Evolutionary conservation across 495 filamentous ascomycete genomes (phyloP).

Genomic region (Chlorociboria aeruginascens): DNA sequence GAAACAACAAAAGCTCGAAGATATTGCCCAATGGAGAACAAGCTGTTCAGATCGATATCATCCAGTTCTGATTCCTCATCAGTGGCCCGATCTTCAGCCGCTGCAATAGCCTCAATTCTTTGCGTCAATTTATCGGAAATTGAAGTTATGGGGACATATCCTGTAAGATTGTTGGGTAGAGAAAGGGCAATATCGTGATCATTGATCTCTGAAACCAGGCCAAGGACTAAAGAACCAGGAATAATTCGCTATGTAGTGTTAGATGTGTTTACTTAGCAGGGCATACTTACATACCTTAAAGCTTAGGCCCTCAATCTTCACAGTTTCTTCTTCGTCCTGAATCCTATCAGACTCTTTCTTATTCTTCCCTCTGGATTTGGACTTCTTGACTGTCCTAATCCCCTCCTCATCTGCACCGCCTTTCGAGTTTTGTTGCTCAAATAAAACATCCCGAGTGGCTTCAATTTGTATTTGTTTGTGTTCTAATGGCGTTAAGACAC

Average conservation of each 20-base stretch:
- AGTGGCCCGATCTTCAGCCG: constrained; percentile 32
- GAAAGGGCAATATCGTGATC: constrained; percentile 64
- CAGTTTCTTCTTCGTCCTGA: constrained; percentile 39
- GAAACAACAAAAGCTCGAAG: constrained; percentile 75
- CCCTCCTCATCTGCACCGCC: constrained; percentile 28
- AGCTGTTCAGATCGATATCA: constrained; percentile 44
- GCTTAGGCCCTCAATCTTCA: constrained; percentile 76
- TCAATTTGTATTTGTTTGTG: constrained; percentile 94
- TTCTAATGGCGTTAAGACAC: constrained; percentile 83
- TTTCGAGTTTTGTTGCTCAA: constrained; percentile 59
- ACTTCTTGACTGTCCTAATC: constrained; percentile 36
- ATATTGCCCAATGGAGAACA: constrained; percentile 82
- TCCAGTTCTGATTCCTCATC: constrained; percentile 38
- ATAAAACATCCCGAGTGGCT: constrained; percentile 83
- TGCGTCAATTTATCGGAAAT: constrained; percentile 65
- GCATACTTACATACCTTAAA: constrained; percentile 55
- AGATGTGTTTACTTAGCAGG: constrained; percentile 21
- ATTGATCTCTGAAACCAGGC: constrained; percentile 74
- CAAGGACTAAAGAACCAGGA: constrained; percentile 74
- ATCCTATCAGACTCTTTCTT: constrained; percentile 30
- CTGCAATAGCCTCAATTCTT: constrained; percentile 50
- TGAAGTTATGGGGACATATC: constrained; percentile 81
- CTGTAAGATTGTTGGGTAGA: constrained; percentile 83
- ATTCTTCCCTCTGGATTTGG: constrained; percentile 40
- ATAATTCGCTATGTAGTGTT: constrained; percentile 49